Conservation (phyloP, 257 asterid genomes). For the Scutellaria baicalensis region DNA sequence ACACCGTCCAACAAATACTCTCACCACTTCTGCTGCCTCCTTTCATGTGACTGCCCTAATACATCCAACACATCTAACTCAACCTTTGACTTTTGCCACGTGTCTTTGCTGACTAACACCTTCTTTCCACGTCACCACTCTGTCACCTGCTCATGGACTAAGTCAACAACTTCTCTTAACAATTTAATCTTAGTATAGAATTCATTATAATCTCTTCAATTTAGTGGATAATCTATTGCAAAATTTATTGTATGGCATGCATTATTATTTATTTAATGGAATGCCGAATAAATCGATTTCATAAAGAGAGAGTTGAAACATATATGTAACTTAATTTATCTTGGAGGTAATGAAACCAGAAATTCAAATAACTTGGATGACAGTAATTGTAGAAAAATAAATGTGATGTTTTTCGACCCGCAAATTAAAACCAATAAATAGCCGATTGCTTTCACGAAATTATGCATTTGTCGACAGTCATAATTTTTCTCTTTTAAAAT, state of each 20-base stretch:
- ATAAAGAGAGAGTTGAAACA: no score
- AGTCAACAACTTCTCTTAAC: no score
- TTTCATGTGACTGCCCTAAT: conserved; percentile 27
- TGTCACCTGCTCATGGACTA: no score
- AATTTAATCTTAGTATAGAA: no score
- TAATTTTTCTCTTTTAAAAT: not conserved
- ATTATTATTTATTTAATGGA: not conserved
- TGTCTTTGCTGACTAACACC: not conserved
- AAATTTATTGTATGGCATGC: no score
- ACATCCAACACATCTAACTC: not conserved
- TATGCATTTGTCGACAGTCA: not conserved
- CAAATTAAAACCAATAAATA: conserved; percentile 1
- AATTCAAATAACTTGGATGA: no score
- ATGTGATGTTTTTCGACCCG: not conserved
- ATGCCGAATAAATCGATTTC: not conserved
- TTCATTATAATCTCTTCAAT: no score
- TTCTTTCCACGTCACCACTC: not conserved
- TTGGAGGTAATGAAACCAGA: no score
- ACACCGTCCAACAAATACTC: conserved; percentile 28
- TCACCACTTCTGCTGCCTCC: not conserved
- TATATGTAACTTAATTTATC: no score
- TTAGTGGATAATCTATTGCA: no score
- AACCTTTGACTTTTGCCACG: not conserved
- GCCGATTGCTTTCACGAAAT: conserved; percentile 2
- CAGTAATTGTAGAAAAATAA: not conserved